These are phyloP conservation scores for Aspergillus neotritici DNA, from an alignment of 2,329 filamentous ascomycete species.

Conservation along the genomic window DNA sequence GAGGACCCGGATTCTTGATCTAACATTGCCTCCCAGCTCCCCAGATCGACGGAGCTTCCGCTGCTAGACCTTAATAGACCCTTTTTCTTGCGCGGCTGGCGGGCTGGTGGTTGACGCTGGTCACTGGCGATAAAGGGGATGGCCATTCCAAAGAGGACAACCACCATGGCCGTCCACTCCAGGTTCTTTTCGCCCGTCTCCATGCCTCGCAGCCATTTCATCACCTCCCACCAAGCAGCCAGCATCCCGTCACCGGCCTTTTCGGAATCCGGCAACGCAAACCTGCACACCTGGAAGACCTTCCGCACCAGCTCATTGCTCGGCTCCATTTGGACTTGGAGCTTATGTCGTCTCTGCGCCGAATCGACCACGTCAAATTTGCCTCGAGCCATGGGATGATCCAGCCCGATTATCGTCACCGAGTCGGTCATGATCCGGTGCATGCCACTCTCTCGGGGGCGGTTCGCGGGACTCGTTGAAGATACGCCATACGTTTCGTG, in stretches of 20 bases:
- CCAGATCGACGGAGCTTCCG: slow-evolving; percentile 40
- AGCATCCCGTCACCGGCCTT: slow-evolving; percentile 56
- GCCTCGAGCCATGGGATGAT: slow-evolving; percentile 55
- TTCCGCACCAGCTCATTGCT: slow-evolving; percentile 56
- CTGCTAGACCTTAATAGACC: slow-evolving; percentile 47
- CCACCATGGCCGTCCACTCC: slow-evolving; percentile 66
- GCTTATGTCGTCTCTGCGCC: slow-evolving; percentile 58
- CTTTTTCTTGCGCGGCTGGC: slow-evolving; percentile 37
- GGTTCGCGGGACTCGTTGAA: slow-evolving; percentile 46
- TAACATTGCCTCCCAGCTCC: slow-evolving; percentile 47
- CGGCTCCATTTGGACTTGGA: slow-evolving; percentile 64
- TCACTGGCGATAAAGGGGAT: slow-evolving; percentile 50
- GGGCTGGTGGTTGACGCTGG: slow-evolving; percentile 27
- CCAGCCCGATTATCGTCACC: slow-evolving; percentile 47
- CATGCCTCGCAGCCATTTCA: slow-evolving; percentile 60
- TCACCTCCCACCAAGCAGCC: slow-evolving; percentile 66
- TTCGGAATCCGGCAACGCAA: slow-evolving; percentile 55
- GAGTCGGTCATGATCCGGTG: slow-evolving; percentile 42
- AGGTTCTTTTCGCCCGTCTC: slow-evolving; percentile 45
- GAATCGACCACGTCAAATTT: slow-evolving; percentile 62
- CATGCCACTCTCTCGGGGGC: slow-evolving; percentile 50
- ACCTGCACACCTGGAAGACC: slow-evolving; percentile 57
- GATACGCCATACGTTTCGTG: slow-evolving; percentile 58
- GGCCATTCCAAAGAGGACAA: slow-evolving; percentile 60
- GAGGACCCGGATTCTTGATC: slow-evolving; percentile 40